A percentile compares a stretch with the other conserved stretches of the same genome.
These are phyloP conservation scores for Fusarium luffae DNA, from an alignment of 2,329 filamentous ascomycete species.

Conservation along the genomic window DNA sequence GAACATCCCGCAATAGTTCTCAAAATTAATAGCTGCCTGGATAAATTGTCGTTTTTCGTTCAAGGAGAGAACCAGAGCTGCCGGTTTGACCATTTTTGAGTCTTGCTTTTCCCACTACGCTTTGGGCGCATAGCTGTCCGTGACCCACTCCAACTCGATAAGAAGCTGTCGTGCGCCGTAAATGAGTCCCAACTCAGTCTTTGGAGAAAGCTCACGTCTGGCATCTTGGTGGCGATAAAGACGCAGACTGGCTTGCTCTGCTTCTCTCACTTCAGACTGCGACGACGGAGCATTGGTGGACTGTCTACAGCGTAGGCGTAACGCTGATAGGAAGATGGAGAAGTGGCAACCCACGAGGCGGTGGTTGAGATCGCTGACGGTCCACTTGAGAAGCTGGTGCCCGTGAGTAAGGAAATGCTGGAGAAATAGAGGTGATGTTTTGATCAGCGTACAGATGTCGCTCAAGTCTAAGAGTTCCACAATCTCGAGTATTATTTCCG, in stretches of 20 bases:
- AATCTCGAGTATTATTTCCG: background rate
- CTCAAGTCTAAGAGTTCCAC: background rate
- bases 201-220: background rate
- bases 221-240: background rate
- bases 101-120: background rate
- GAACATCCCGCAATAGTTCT: background rate
- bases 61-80: background rate
- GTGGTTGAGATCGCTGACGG: background rate
- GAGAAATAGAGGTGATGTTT: background rate
- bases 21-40: background rate
- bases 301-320: background rate
- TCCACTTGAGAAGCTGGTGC: background rate
- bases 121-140: background rate
- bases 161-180: background rate
- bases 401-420: background rate
- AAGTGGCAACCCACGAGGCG: background rate
- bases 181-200: background rate
- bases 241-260: background rate
- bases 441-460: background rate
- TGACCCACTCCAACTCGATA: background rate
- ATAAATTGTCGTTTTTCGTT: background rate
- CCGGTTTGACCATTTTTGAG: too few relatives aligned
- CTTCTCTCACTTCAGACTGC: background rate
- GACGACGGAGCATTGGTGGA: background rate
- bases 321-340: background rate